Conservation (phyloP, 108 stramenopile genomes). For the Seminavis robusta region DNA sequence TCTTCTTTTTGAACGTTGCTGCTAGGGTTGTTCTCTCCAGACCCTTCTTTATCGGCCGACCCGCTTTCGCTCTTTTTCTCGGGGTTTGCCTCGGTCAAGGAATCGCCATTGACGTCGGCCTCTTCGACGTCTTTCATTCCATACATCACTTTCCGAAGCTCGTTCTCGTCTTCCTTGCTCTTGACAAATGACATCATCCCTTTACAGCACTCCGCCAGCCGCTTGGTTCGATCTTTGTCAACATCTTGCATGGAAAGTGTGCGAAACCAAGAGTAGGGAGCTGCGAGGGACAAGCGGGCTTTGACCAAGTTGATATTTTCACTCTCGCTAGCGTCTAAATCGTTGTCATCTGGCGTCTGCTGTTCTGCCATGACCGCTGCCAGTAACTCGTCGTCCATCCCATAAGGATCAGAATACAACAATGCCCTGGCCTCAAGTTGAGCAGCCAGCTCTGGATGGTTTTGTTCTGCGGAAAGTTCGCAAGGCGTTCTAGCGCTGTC, state of each 20-base stretch:
- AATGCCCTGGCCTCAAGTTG: constrained; percentile 49
- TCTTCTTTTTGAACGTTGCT: constrained; percentile 1
- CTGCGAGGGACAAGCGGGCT: constrained; percentile 7
- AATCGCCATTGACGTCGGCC: neutral
- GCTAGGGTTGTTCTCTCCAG: too few relatives aligned
- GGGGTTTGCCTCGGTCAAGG: neutral
- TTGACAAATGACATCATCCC: neutral
- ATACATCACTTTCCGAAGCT: neutral
- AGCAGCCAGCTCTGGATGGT: constrained; percentile 31
- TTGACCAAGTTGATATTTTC: neutral
- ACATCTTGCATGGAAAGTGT: constrained; percentile 24
- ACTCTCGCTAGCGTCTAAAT: constrained; percentile 4
- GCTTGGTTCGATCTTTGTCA: constrained; percentile 7
- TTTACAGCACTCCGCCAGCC: neutral
- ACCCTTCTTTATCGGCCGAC: neutral
- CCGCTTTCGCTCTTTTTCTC: neutral
- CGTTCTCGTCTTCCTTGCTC: neutral
- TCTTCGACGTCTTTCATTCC: neutral
- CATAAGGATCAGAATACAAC: constrained; percentile 45
- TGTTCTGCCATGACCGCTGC: neutral
- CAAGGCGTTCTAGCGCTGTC: constrained; percentile 27
- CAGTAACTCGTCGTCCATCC: constrained; percentile 47
- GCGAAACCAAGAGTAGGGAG: constrained; percentile 42
- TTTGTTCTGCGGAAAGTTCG: constrained; percentile 22
- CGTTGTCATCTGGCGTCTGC: constrained; percentile 2